Base-by-base conservation (phyloP, 2,329 filamentous ascomycete species). In the Monosporascus ibericus region DNA sequence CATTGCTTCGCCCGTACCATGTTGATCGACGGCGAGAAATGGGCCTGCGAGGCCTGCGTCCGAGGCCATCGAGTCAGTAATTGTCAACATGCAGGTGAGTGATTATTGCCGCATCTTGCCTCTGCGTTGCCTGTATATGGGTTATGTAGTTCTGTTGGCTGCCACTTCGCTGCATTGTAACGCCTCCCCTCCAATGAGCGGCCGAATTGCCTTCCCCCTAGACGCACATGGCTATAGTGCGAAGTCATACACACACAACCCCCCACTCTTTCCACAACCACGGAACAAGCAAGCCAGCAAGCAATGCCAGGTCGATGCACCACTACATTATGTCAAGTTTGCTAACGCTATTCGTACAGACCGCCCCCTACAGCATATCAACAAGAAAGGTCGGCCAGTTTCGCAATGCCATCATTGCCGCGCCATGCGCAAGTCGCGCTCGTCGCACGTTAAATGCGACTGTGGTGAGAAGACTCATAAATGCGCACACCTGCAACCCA, bases 331-430 rank as follows among this genome's bases (percentile, higher is more conserved):
- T 34, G 30, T 34, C 30, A 34, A 14, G 11, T 34, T 39, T 52
- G 53, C 53, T 55, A 24, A 36, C 39, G 37, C 48, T 47, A 39
- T 50, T 49, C 38, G 27, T 54, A 49, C 64, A 96, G 94, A 96
- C 72, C 90, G 92, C 62, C 89, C 89, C 60, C 82, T 97, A 60
- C 87, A 90, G 67, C 90, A 95, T 70, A 95, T 96, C 76, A 95
- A 95, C 73, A 96, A 95, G 72, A 97, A 97, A 78, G 92, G 92
- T 67, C 88, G 92, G 58, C 94, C 94, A 57, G 91, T 97, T 63
- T 96, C 94, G 64, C 94, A 99, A 85, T 99, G 94, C 75, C 84
- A 90, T 62, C 94, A 99, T 75, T 99, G 94, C 75, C 92, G 94
- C 70, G 84, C 88, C 61, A 87, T 95, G 79, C 92, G 94, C 76